A percentile compares a stretch with the other conserved stretches of the same genome.
phyloP scores from a whole-genome alignment of 208 protist species.

The Acanthamoeba castellanii region DNA sequence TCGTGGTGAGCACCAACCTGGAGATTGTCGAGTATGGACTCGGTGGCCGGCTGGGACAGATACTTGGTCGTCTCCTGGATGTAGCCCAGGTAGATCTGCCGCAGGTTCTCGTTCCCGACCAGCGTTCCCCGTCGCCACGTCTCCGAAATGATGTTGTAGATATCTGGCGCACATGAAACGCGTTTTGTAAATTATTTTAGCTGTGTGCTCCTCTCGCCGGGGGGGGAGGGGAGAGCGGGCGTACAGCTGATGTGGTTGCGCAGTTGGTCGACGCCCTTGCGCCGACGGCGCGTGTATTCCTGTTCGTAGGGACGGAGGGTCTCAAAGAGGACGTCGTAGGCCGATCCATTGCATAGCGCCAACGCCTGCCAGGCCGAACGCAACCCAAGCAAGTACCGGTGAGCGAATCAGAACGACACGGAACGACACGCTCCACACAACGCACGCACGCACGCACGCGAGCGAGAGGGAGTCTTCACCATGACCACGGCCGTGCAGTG shows the following conservation, averaged over 20 bases:
- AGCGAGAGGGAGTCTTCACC: background rate
- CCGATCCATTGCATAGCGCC: background rate
- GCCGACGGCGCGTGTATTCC: conserved; percentile 4
- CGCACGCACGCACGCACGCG: too few species aligned
- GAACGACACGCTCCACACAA: too few species aligned
- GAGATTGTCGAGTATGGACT: conserved; percentile 62
- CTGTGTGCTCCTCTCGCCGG: too few species aligned
- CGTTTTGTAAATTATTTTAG: too few species aligned
- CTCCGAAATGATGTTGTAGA: conserved; percentile 62
- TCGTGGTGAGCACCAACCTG: background rate
- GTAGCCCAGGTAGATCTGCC: conserved; percentile 58
- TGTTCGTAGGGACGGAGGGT: conserved; percentile 49
- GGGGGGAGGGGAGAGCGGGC: too few species aligned
- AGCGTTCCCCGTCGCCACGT: conserved; percentile 49
- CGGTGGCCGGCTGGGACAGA: conserved; percentile 52
- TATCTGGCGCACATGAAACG: too few species aligned
- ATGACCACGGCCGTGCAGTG: conserved; percentile 35
- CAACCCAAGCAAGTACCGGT: background rate
- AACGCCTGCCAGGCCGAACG: background rate
- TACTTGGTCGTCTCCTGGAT: conserved; percentile 66
- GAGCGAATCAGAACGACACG: too few species aligned
- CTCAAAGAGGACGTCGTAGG: conserved; percentile 53
- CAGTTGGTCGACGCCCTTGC: conserved; percentile 64
- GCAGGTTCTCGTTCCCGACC: conserved; percentile 49
- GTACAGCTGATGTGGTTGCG: conserved; percentile 67